Evolutionary conservation across 441 rosid species (phyloP).

Genomic region (Brassica hybrid): DNA sequence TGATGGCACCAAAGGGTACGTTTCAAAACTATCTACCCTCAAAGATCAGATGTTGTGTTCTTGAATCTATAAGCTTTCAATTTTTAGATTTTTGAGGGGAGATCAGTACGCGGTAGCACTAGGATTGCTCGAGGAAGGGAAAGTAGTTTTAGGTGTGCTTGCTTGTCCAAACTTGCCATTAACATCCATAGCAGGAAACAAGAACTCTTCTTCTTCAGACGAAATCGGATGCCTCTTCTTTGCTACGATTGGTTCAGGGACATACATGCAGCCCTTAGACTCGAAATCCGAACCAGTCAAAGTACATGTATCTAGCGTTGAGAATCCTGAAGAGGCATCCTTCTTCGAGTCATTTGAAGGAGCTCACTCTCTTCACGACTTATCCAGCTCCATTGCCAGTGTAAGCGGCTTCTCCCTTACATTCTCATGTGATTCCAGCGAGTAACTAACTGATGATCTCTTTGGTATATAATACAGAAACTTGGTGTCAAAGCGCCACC

Average conservation of each 20-base stretch:
- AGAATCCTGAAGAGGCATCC: conserved; percentile 86
- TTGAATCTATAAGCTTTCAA: background rate
- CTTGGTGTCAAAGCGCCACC: conserved; percentile 95
- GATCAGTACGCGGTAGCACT: conserved; percentile 94
- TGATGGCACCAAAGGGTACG: conserved; percentile 98
- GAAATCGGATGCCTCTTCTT: conserved; percentile 87
- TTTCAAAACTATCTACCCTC: background rate
- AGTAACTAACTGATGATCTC: no score
- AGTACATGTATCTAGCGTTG: conserved; percentile 78
- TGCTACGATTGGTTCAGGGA: conserved; percentile 78
- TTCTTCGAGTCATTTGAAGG: conserved; percentile 93
- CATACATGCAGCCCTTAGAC: conserved; percentile 78
- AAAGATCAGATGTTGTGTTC: background rate
- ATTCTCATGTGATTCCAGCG: background rate
- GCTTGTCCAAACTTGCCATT: conserved; percentile 59
- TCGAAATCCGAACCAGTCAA: conserved; percentile 58
- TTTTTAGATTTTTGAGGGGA: conserved; percentile 81
- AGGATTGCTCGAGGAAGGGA: conserved; percentile 86
- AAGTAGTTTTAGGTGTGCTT: conserved; percentile 89
- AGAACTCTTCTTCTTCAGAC: conserved; percentile 36
- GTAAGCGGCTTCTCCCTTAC: conserved; percentile 45
- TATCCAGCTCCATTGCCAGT: conserved; percentile 73
- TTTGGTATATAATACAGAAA: conserved; percentile 47
- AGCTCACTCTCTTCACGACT: conserved; percentile 80
- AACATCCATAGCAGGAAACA: conserved; percentile 38